phyloP scores from a whole-genome alignment of 768 basidiomycete species.

The Rubroboletus satanas region DNA sequence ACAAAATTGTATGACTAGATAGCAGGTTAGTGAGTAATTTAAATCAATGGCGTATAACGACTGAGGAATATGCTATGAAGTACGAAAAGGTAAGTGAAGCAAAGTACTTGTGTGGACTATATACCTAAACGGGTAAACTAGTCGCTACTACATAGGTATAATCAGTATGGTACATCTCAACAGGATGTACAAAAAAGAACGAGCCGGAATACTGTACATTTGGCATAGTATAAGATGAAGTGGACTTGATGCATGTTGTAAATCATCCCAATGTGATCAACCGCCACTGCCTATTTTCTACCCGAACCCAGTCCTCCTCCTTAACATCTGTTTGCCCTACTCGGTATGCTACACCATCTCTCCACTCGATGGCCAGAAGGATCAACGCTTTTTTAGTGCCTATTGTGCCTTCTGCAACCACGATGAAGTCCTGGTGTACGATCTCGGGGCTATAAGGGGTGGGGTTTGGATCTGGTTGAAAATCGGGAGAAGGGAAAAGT shows the following conservation, averaged over 20 bases:
- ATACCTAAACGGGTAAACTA: no score
- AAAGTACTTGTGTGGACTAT: no score
- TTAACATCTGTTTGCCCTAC: background rate
- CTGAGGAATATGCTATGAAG: no score
- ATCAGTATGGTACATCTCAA: no score
- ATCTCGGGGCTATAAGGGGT: background rate
- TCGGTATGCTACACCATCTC: slow-evolving; percentile 14
- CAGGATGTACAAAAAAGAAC: no score
- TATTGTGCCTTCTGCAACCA: background rate
- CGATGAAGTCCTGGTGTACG: slow-evolving; percentile 11
- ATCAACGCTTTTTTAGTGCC: background rate
- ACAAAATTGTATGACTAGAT: no score
- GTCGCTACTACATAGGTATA: no score
- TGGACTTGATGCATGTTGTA: background rate
- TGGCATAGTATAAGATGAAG: background rate
- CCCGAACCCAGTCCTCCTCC: background rate
- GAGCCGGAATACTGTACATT: background rate
- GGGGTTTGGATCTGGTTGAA: background rate
- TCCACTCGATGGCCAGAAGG: slow-evolving; percentile 15
- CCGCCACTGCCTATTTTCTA: slow-evolving; percentile 15
- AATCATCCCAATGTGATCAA: slow-evolving; percentile 8
- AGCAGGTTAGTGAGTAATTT: no score
- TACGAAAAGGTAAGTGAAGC: no score
- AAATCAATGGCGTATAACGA: no score
- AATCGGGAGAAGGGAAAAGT: background rate